Evolutionary conservation across 108 stramenopile genomes (phyloP).

Genomic region (Cyclotella cryptica): DNA sequence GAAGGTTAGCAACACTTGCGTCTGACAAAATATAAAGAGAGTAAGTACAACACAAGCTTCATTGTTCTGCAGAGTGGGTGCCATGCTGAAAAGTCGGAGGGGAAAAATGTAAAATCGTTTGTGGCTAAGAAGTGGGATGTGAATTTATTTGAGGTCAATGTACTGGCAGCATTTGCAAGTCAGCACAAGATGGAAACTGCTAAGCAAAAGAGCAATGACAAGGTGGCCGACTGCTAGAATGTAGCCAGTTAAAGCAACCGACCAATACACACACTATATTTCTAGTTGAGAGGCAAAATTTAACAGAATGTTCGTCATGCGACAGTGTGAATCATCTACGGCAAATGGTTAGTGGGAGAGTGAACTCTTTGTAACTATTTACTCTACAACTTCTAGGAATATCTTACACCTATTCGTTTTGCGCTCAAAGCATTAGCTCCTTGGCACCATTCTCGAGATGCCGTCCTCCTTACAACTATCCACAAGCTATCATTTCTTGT

Average conservation of each 20-base stretch:
- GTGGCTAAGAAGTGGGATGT: slow-evolving; percentile 17
- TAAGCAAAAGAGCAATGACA: slow-evolving; percentile 29
- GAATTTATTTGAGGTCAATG: slow-evolving; percentile 46
- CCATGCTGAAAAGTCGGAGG: too few species aligned
- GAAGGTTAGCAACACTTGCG: slow-evolving; percentile 81
- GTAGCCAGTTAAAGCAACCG: too few species aligned
- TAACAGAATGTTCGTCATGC: too few species aligned
- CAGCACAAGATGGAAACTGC: slow-evolving; percentile 53
- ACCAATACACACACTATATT: too few species aligned
- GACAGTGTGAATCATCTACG: too few species aligned
- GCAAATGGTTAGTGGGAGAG: too few species aligned
- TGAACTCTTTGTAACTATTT: too few species aligned
- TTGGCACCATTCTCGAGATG: neutral
- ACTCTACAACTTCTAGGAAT: too few species aligned
- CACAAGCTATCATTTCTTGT: slow-evolving; percentile 16
- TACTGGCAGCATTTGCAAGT: slow-evolving; percentile 64
- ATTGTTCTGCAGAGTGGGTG: slow-evolving; percentile 70
- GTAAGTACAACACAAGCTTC: slow-evolving; percentile 71
- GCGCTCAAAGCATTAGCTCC: slow-evolving; percentile 11
- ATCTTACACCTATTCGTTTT: too few species aligned
- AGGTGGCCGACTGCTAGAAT: too few species aligned
- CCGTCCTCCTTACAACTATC: slow-evolving; percentile 16
- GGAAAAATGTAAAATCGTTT: neutral
- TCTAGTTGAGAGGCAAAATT: too few species aligned
- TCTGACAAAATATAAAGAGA: slow-evolving; percentile 76